Evolutionary conservation across 139 green algal species (phyloP), one percentile per base, ranked within the genome.

Genomic region (Coelastrella sp.): DNA sequence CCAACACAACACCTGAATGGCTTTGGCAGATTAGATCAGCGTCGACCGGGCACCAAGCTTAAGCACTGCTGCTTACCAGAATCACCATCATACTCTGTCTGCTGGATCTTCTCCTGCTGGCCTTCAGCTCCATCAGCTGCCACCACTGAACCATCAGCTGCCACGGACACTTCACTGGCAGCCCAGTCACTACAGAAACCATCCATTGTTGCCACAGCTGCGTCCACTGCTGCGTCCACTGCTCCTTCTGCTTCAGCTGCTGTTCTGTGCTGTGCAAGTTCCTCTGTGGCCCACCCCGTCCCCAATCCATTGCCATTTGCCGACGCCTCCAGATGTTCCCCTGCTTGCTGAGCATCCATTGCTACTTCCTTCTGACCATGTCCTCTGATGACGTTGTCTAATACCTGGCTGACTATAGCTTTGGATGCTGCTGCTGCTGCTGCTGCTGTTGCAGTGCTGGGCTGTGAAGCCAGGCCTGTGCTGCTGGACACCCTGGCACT

Each of bases 401-500:
- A 10, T 24, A 68, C 84, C 14, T 59, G 56, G 84, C 49, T 88
- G 68, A 90, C 74, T 8, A 90, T 90, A 7, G n/a, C 20, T n/a
- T 70, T 68, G 12, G 73, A 58, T 7, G 85, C 85, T 14, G 73
- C 74, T 35, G 85, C 85, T 24, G 85, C n/a, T n/a, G 35, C 35
- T 49, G 35, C 85, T 25, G 59, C 85, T 17, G 76, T 84, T n/a
- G 73, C 85, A 19, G 85, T 90, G 59, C 22, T 90, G 10, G 85
- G 85, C 58, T 90, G 85, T 12, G 85, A 90, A 10, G 17, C 85
- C 7, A 35, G 19, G 85, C 68, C 72, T 14, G 68, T 84, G 57
- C 59, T 84, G 22, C 72, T 84, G 0, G 85, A 83, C 84, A 72
- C 25, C 27, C 49, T 66, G 9, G 19, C 35, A 68, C 82, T 88